phyloP scores from a whole-genome alignment of 106 monocot genomes.

The Allium sativum region DNA sequence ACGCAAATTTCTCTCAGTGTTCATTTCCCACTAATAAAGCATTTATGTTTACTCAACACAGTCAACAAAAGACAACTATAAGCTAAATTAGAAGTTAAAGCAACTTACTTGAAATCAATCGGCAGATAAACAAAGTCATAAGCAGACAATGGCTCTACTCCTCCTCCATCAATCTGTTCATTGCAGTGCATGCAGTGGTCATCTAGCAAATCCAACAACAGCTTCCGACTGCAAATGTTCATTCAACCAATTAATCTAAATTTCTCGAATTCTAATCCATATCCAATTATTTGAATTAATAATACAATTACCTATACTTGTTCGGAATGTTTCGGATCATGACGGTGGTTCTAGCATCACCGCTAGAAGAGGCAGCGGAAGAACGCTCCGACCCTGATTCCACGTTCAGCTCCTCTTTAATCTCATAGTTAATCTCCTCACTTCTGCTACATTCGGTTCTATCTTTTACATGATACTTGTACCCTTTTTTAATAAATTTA shows the following conservation, averaged over 20 bases:
- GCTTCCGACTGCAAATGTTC: slow-evolving; percentile 68
- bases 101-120: slow-evolving; percentile 95
- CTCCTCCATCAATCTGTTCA: slow-evolving; percentile 36
- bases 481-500: slow-evolving; percentile 4
- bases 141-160: slow-evolving; percentile 44
- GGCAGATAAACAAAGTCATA: slow-evolving; percentile 99
- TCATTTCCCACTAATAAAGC: too few relatives aligned
- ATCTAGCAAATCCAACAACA: slow-evolving; percentile 92
- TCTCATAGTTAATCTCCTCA: slow-evolving; percentile 1
- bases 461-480: slow-evolving; percentile 22
- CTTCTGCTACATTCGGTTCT: not conserved
- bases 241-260: not conserved
- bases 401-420: not conserved
- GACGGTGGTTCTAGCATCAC: slow-evolving; percentile 80
- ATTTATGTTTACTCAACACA: too few relatives aligned
- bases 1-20: too few relatives aligned
- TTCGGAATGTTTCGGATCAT: slow-evolving; percentile 99
- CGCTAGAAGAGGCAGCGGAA: not conserved
- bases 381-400: not conserved
- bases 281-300: too few relatives aligned
- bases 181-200: slow-evolving; percentile 97
- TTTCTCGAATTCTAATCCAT: too few relatives aligned
- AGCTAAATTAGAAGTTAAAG: not conserved
- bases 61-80: too few relatives aligned
- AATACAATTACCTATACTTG: slow-evolving; percentile 66